These are phyloP conservation scores for Murraya paniculata DNA, from an alignment of 345 rosid genomes.

Conservation along the genomic window DNA sequence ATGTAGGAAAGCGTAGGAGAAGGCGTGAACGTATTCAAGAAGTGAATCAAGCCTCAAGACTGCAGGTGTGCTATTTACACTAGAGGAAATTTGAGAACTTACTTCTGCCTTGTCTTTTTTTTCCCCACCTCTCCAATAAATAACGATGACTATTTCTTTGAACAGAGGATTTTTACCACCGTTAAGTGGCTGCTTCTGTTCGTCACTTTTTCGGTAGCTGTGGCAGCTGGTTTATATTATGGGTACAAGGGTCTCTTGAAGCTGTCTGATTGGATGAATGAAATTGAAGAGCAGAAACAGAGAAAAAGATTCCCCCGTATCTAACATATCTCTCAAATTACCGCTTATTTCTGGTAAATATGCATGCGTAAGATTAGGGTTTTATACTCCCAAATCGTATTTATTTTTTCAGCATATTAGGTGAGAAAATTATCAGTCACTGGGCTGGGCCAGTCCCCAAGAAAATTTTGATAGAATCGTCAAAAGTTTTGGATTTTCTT, in stretches of 20 bases:
- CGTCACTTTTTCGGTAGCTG: slow-evolving; percentile 28
- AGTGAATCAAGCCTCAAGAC: slow-evolving; percentile 41
- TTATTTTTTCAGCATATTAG: background rate
- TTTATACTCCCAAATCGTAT: background rate
- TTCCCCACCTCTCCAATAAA: background rate
- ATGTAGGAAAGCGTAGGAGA: slow-evolving; percentile 58
- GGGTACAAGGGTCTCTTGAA: slow-evolving; percentile 79
- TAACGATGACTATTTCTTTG: slow-evolving; percentile 1
- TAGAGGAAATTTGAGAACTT: background rate
- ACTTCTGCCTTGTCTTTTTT: background rate
- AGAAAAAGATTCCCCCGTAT: slow-evolving; percentile 35
- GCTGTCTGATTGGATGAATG: slow-evolving; percentile 91
- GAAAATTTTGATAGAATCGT: background rate
- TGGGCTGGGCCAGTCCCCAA: background rate
- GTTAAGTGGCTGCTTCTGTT: slow-evolving; percentile 45
- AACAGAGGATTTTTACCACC: slow-evolving; percentile 52
- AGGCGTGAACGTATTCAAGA: slow-evolving; percentile 57
- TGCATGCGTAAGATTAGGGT: background rate
- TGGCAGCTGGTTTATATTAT: slow-evolving; percentile 43
- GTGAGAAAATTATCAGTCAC: background rate
- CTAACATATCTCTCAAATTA: slow-evolving; percentile 9
- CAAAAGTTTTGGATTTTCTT: background rate
- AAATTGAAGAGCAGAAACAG: slow-evolving; percentile 59
- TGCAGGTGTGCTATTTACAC: slow-evolving; percentile 46
- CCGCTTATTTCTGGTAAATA: background rate